Evolutionary conservation across 768 basidiomycete species (phyloP), one percentile per base, ranked within the genome.

Genomic region (Kondoa subrosea): DNA sequence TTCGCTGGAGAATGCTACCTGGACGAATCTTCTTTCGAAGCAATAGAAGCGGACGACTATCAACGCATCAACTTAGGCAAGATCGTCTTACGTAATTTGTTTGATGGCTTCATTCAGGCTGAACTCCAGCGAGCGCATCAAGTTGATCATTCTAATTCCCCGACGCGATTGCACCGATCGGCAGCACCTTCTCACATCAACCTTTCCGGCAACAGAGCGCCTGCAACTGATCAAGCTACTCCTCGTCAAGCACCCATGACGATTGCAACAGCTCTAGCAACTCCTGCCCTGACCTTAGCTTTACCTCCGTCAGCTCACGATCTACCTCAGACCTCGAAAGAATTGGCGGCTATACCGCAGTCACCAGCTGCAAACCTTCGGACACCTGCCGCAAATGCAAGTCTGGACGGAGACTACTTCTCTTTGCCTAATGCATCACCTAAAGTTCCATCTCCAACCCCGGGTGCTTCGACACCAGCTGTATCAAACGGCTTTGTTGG

Each of bases 1-100:
- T 97, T 96, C 75, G 92, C 97, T 66, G 88, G 89, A 3, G 95
- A 99, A 78, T 85, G 93, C 1, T 96, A 92, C 75, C 87, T 88
- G 15, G 92, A 96, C 75, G 91, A 97, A 75, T 83, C 74, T 79
- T 75, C 60, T 60, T 30, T 68, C 34, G n/a, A 17, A 15, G 32
- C 34, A 21, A 26, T 30, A 4, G 21, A 31, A 61, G 29, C 58
- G 58, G 83, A 80, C 59, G 89, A 91, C 66, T 93, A 96, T 73
- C 80, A 84, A 17, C 84, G 91, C 76, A 74, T 93, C 91, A 72
- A 75, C 87, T 82, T 66, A 27, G 74, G 74, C 64, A 73, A 73
- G 64, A 72, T 71, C 68, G 72, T 72, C 21, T 67, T 75, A 1
- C 67, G 72, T 1, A 72, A 74, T 27, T 67, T 75, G 29, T 74